phyloP scores from a whole-genome alignment of 768 basidiomycete genomes.

The Tephrocybe sp. region DNA sequence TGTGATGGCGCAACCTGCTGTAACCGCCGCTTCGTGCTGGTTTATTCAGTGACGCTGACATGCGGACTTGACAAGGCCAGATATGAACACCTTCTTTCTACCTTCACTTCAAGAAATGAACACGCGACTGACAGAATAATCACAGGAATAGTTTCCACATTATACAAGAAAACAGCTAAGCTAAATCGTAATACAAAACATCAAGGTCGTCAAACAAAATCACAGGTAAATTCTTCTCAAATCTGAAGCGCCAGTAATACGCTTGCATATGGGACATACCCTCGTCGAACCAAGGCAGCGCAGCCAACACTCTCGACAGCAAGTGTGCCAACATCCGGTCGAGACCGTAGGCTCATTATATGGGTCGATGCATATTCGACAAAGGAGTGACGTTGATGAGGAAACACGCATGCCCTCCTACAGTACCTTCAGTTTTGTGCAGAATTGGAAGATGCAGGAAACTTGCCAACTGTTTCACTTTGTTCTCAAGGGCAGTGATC shows the following conservation, averaged over 20 bases:
- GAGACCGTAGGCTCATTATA: constrained; percentile 79
- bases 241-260: constrained; percentile 77
- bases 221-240: constrained; percentile 75
- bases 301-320: constrained; percentile 81
- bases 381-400: constrained; percentile 46
- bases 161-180: neutral
- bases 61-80: constrained; percentile 85
- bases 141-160: neutral
- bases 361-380: constrained; percentile 79
- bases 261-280: constrained; percentile 85
- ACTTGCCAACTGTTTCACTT: constrained; percentile 56
- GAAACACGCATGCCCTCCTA: constrained; percentile 47
- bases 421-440: constrained; percentile 1
- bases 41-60: constrained; percentile 41
- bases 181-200: constrained; percentile 2
- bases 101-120: constrained; percentile 2
- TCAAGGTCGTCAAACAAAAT: constrained; percentile 10
- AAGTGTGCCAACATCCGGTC: constrained; percentile 88
- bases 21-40: constrained; percentile 52
- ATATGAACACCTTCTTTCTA: constrained; percentile 58
- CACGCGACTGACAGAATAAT: constrained; percentile 11
- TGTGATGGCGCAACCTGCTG: constrained; percentile 24
- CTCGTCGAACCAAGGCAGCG: constrained; percentile 82
- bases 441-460: neutral
- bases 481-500: constrained; percentile 58